phyloP scores from a whole-genome alignment of 768 basidiomycete genomes.

The Tulasnella sp. region DNA sequence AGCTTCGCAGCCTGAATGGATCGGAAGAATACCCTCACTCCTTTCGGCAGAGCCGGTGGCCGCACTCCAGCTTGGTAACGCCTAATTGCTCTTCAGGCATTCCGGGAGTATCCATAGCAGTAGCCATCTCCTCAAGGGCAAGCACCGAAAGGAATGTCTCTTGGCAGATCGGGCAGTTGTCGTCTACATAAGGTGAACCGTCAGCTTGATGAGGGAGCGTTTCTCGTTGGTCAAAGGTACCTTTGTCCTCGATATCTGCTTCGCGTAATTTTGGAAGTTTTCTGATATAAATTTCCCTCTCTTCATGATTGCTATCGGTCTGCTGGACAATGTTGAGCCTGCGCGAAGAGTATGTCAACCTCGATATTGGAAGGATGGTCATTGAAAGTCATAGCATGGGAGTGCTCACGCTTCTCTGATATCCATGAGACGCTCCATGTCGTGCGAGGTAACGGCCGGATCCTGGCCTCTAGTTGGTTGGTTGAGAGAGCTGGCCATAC shows the following conservation, averaged over 20 bases:
- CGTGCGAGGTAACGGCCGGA: not conserved
- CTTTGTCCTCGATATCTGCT: slow-evolving; percentile 25
- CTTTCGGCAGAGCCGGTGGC: slow-evolving; percentile 69
- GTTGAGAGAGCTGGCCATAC: not conserved
- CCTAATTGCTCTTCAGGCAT: slow-evolving; percentile 65
- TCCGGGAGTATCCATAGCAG: slow-evolving; percentile 75
- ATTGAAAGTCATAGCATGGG: too few relatives aligned
- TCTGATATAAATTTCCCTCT: not conserved
- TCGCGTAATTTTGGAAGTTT: slow-evolving; percentile 18
- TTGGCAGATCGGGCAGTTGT: slow-evolving; percentile 71
- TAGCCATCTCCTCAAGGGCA: slow-evolving; percentile 68
- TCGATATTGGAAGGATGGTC: too few relatives aligned
- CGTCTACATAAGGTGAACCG: slow-evolving; percentile 47
- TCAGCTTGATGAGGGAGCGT: not conserved
- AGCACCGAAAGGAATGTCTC: slow-evolving; percentile 62
- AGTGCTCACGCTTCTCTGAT: not conserved
- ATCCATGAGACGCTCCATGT: not conserved
- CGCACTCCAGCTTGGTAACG: slow-evolving; percentile 59
- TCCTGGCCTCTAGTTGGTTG: not conserved
- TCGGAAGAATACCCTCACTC: slow-evolving; percentile 50
- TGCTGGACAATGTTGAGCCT: not conserved
- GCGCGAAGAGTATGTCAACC: not conserved
- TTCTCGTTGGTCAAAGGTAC: slow-evolving; percentile 3
- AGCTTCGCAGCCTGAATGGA: slow-evolving; percentile 18
- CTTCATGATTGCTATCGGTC: slow-evolving; percentile 5